A percentile compares a stretch with the other conserved stretches of the same genome.
Evolutionary conservation across 805 yeast species (phyloP).

Genomic region (Candida pini): DNA sequence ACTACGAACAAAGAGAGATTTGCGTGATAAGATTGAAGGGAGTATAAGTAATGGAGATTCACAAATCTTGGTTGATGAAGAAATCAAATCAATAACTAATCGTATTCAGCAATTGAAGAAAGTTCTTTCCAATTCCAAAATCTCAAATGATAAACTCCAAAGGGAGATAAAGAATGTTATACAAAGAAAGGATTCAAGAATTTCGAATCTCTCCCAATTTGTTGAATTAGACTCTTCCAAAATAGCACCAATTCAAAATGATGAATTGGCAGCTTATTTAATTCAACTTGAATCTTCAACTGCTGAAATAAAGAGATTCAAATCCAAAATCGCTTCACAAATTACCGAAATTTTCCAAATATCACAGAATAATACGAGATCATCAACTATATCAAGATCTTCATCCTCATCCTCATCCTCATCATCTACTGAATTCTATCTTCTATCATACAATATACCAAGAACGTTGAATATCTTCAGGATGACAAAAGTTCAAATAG

Average conservation of each 20-base stretch:
- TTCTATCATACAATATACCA: slow-evolving; percentile 29
- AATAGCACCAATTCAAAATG: slow-evolving; percentile 5
- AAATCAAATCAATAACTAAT: no score
- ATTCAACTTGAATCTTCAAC: slow-evolving; percentile 9
- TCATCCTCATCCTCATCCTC: slow-evolving; percentile 7
- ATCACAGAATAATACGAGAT: slow-evolving; percentile 15
- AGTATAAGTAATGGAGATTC: no score
- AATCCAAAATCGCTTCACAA: slow-evolving; percentile 20
- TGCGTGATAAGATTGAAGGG: slow-evolving; percentile 7
- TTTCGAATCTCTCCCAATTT: no score
- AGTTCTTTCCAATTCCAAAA: no score
- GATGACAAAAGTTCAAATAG: slow-evolving; percentile 29
- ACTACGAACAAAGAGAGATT: slow-evolving; percentile 11
- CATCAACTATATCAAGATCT: neutral
- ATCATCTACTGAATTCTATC: slow-evolving; percentile 23
- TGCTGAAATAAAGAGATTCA: slow-evolving; percentile 15
- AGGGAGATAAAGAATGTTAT: neutral
- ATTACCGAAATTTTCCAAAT: slow-evolving; percentile 29
- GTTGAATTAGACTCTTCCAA: neutral
- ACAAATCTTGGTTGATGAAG: no score
- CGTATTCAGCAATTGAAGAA: neutral
- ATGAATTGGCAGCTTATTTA: slow-evolving; percentile 10
- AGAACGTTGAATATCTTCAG: slow-evolving; percentile 9
- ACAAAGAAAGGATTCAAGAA: neutral
- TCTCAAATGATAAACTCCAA: neutral